Evolutionary conservation across 495 filamentous ascomycete genomes (phyloP).

Genomic region (Tuber aestivum): DNA sequence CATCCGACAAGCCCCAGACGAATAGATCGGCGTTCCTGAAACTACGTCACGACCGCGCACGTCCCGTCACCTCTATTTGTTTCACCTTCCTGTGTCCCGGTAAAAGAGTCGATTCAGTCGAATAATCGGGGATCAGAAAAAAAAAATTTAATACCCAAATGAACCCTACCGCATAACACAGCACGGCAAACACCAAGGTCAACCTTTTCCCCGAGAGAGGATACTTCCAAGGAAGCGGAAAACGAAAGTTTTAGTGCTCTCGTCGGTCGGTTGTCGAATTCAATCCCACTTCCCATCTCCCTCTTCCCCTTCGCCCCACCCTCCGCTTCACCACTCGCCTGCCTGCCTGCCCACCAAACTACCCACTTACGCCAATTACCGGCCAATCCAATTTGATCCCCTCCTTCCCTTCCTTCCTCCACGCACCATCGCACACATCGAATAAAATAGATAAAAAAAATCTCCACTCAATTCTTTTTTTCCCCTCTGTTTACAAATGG

Average conservation of each 20-base stretch:
- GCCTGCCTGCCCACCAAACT: background rate
- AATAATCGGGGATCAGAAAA: background rate
- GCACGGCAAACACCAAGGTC: background rate
- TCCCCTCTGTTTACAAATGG: conserved; percentile 29
- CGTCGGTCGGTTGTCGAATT: background rate
- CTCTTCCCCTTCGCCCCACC: background rate
- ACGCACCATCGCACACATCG: conserved; percentile 43
- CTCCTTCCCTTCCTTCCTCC: conserved; percentile 17
- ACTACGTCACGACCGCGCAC: conserved; percentile 1
- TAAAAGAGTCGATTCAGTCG: background rate
- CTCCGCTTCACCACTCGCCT: background rate
- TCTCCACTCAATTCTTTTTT: conserved; percentile 31
- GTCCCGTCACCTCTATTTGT: background rate
- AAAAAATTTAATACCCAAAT: background rate
- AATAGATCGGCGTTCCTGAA: background rate
- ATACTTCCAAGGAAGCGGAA: background rate
- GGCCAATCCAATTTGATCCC: background rate
- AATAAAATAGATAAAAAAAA: conserved; percentile 40
- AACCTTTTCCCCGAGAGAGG: background rate
- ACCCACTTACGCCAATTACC: background rate
- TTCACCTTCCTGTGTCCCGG: background rate
- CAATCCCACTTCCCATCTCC: background rate
- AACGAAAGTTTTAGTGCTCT: background rate
- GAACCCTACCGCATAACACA: background rate
- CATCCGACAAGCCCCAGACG: background rate